These are phyloP conservation scores for Lathyrus aphaca DNA, from an alignment of 306 rosid genomes.

Conservation along the genomic window DNA sequence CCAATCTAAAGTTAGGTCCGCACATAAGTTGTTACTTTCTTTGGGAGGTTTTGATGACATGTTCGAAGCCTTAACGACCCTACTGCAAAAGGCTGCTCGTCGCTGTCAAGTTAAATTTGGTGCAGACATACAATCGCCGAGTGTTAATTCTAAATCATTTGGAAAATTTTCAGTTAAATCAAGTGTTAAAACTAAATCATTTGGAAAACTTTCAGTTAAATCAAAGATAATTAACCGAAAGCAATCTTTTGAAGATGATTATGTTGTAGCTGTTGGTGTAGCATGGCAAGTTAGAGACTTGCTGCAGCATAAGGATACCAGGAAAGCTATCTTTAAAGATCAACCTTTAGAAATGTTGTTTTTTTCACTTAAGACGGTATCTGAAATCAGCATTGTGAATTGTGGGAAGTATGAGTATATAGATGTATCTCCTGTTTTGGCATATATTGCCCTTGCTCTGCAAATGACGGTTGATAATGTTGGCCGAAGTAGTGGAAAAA, in stretches of 20 bases:
- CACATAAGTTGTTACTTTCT: slow-evolving; percentile 73
- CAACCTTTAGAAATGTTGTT: slow-evolving; percentile 56
- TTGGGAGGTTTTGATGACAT: slow-evolving; percentile 69
- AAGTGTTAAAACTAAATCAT: slow-evolving; percentile 41
- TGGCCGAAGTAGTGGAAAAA: slow-evolving; percentile 39
- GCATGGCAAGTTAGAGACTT: slow-evolving; percentile 90
- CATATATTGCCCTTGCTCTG: slow-evolving; percentile 70
- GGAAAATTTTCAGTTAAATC: slow-evolving; percentile 53
- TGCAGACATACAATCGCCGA: slow-evolving; percentile 50
- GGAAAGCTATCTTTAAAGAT: slow-evolving; percentile 60
- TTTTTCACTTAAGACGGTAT: slow-evolving; percentile 67
- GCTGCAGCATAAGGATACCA: slow-evolving; percentile 57
- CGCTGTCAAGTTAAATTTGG: slow-evolving; percentile 83
- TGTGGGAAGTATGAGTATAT: slow-evolving; percentile 56
- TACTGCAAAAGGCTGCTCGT: slow-evolving; percentile 75
- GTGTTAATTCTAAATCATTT: slow-evolving; percentile 48
- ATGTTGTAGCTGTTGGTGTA: slow-evolving; percentile 70
- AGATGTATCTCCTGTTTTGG: slow-evolving; percentile 72
- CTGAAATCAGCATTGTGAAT: slow-evolving; percentile 74
- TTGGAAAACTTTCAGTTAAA: slow-evolving; percentile 53
- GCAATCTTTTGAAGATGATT: slow-evolving; percentile 77
- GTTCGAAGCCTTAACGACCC: slow-evolving; percentile 66
- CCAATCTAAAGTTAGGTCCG: slow-evolving; percentile 85
- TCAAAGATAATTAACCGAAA: slow-evolving; percentile 57
- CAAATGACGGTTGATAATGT: slow-evolving; percentile 64